Base-by-base conservation (phyloP, 495 filamentous ascomycete species). In the Hypoxylon intermedium region DNA sequence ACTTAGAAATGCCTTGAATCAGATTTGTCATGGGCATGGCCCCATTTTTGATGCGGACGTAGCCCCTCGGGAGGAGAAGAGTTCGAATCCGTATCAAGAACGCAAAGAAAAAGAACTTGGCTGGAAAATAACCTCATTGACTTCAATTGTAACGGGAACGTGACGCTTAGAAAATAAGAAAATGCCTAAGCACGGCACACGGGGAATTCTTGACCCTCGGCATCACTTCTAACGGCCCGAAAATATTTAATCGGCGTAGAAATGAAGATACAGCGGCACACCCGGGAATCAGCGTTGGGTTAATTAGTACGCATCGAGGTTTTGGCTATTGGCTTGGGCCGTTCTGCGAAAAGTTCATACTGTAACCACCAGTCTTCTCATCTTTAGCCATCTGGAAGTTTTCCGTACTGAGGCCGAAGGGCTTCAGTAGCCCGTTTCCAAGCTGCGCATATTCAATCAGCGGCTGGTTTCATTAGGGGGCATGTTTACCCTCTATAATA, bases 381-480 rank as follows among this genome's bases (percentile, higher is more conserved):
- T 97, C 92, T 72, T 96, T 92, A 5, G 88, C 85, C 79, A 97
- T 92, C 31, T 96, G 86, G 75, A 98, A 98, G 68, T 91, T 93
- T 13, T 96, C 87, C 11, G 93, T 97, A 21, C 86, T 92, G 50
- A 98, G 75, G 13, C 93, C 93, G 77, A 97, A 98, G 0, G 93
- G 93, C 67, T 89, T 96, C 31, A 98, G 75, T 36, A 98, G 80
- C 1, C 91, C 90, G 75, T 98, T 96, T 1, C 93, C 93, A 50
- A 98, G 79, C 80, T 91, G 57, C 4, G n/a, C 30, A 16, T 13
- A 18, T 23, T 45, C 21, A 42, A 42, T 58, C 21, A 50, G 49
- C 42, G 12, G 38, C 13, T 34, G 13, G 9, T 21, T n/a, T 33
- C 49, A 28, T 33, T n/a, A 23, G 6, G 9, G 49, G 16, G 5